phyloP scores from a whole-genome alignment of 768 basidiomycete genomes.

The Boletus pseudo-olivaceus region DNA sequence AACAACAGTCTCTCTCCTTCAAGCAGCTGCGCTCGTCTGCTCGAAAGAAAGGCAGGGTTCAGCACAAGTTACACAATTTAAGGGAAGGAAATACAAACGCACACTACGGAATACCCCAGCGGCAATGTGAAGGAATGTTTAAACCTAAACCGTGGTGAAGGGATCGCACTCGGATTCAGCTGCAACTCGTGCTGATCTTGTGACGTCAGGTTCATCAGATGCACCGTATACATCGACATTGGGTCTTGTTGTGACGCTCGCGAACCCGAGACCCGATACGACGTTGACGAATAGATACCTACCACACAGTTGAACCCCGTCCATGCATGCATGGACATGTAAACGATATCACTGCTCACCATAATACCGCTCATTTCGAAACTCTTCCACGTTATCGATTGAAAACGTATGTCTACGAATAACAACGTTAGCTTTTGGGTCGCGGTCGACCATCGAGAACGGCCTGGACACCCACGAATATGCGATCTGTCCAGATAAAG shows the following conservation, averaged over 20 bases:
- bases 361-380: neutral
- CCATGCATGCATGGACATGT: no score
- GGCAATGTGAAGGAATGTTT: slow-evolving; percentile 17
- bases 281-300: neutral
- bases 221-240: slow-evolving; percentile 17
- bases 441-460: neutral
- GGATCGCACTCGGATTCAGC: slow-evolving; percentile 18
- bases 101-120: slow-evolving; percentile 20
- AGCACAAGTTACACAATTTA: neutral
- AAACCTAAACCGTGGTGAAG: slow-evolving; percentile 21
- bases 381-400: neutral
- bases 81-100: neutral
- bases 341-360: neutral
- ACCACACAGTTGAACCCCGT: neutral
- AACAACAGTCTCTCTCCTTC: slow-evolving; percentile 40
- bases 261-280: slow-evolving; percentile 2
- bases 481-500: neutral
- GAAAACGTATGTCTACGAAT: slow-evolving; percentile 11
- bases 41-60: neutral
- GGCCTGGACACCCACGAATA: slow-evolving; percentile 7
- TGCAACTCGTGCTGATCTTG: slow-evolving; percentile 29
- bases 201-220: slow-evolving; percentile 26
- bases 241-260: slow-evolving; percentile 16
- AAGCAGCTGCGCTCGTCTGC: slow-evolving; percentile 41
- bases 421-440: neutral